Base-by-base conservation (phyloP, 192 early-diverging fungal genomes). In the Backusella sp. region DNA sequence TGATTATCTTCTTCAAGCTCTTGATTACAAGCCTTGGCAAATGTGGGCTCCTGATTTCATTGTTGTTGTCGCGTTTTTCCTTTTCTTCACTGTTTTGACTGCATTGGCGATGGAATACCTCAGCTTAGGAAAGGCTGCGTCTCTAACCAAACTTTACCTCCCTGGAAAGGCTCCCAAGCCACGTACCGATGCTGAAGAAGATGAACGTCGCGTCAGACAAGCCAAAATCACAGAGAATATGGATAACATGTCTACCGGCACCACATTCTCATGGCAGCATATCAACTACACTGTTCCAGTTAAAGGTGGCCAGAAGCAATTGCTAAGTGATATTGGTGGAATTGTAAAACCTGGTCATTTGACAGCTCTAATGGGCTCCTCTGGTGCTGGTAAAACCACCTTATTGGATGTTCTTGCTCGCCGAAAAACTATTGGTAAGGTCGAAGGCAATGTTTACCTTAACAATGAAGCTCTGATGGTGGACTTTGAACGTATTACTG, bases 291-390 rank as follows among this genome's bases (percentile, higher is more conserved):
- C 85, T 19, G 92, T 94, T 4, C 90, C 91, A 8, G 82, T 85
- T 74, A 89, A 88, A 74, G 85, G 79, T 39, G 87, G 88, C 23
- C 74, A 90, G 53, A 84, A 87, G 66, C 90, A 92, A 72, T 80
- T 96, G 6, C 80, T 96, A 35, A 81, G 88, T 74, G 76, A 84
- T 53, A 88, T 94, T 87, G 81, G 85, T 3, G 96, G 96, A 41
- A 82, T 88, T 65, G 90, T 94, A 35, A 80, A 84, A 36, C 87
- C 94, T n/a, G 94, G 93, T 62, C 88, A 93, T 67, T 84, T 96
- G 59, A 91, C 94, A 62, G 95, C 94, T 11, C 90, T 99, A 26
- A 97, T 98, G 90, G 97, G 96, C 8, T 93, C 95, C 3, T 93
- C 91, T 41, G 96, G 96, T n/a, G 94, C 96, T 19, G 97, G 93